These are phyloP conservation scores for Cutaneotrichosporon cyanovorans DNA, from an alignment of 1,284 basidiomycete species.

Conservation along the genomic window DNA sequence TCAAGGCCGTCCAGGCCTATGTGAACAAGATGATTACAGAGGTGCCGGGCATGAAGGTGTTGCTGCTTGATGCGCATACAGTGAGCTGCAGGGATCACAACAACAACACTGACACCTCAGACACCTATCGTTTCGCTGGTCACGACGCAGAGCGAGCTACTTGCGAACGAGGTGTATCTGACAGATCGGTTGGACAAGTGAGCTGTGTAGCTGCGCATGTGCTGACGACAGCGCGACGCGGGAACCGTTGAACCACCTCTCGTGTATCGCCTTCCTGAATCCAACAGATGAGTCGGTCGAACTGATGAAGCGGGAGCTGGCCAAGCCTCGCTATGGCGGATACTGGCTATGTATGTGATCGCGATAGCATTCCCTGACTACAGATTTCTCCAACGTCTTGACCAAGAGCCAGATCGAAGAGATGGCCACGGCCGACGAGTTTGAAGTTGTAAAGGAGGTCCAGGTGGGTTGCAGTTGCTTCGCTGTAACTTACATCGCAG, in stretches of 20 bases:
- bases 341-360: conserved; percentile 80
- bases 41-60: conserved; percentile 90
- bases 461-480: conserved; percentile 56
- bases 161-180: conserved; percentile 96
- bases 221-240: conserved; percentile 52
- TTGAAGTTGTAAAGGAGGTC: conserved; percentile 92
- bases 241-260: conserved; percentile 88
- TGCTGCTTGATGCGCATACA: conserved; percentile 92
- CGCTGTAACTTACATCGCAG: conserved; percentile 46
- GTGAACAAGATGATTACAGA: conserved; percentile 80
- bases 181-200: conserved; percentile 92
- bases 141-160: conserved; percentile 84
- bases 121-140: conserved; percentile 96
- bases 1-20: conserved; percentile 92
- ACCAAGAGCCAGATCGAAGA: conserved; percentile 86
- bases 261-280: conserved; percentile 89
- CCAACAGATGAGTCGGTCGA: conserved; percentile 72
- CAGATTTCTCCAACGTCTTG: conserved; percentile 91
- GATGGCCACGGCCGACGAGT: conserved; percentile 89
- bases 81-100: conserved; percentile 53
- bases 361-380: background rate
- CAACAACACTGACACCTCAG: conserved; percentile 46
- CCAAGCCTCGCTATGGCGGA: conserved; percentile 85
- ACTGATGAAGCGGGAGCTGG: conserved; percentile 73
- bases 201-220: conserved; percentile 9